Percentiles rank a stretch among this genome's conserved stretches.
phyloP scores from a whole-genome alignment of 345 rosid genomes.

The Citrus trifoliata region DNA sequence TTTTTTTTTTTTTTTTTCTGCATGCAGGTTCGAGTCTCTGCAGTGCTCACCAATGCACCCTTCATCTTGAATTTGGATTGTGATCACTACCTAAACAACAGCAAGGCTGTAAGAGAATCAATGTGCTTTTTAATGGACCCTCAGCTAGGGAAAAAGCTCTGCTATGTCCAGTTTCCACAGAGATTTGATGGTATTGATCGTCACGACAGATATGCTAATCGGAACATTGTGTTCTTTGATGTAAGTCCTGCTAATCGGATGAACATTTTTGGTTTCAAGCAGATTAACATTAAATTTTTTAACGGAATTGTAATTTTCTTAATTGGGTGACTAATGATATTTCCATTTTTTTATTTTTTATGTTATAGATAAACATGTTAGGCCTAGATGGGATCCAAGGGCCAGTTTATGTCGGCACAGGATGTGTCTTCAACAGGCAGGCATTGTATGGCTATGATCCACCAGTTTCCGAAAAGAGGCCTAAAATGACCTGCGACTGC shows the following conservation, averaged over 20 bases:
- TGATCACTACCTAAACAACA: constrained; percentile 93
- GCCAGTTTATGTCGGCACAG: constrained; percentile 95
- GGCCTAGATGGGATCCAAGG: constrained; percentile 96
- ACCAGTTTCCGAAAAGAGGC: constrained; percentile 79
- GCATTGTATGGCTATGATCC: constrained; percentile 96
- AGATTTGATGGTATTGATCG: constrained; percentile 96
- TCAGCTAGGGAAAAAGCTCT: constrained; percentile 93
- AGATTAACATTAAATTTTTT: not conserved
- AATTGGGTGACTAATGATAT: not conserved
- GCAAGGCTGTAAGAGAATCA: constrained; percentile 87
- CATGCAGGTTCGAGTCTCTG: constrained; percentile 82
- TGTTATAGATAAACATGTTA: constrained; percentile 77
- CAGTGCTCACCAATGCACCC: constrained; percentile 94
- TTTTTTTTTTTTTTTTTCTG: not conserved
- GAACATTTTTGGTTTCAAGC: not conserved
- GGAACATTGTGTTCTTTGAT: constrained; percentile 90
- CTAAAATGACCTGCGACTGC: constrained; percentile 97
- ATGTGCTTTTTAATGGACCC: constrained; percentile 99
- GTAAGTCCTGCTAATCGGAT: constrained; percentile 35
- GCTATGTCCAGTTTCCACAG: constrained; percentile 95
- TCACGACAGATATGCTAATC: constrained; percentile 90
- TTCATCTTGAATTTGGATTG: constrained; percentile 90
- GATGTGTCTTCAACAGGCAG: constrained; percentile 91
- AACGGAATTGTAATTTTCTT: not conserved
- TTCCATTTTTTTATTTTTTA: not conserved